phyloP scores from a whole-genome alignment of 2,329 filamentous ascomycete species.

The Trichoderma sp. region DNA sequence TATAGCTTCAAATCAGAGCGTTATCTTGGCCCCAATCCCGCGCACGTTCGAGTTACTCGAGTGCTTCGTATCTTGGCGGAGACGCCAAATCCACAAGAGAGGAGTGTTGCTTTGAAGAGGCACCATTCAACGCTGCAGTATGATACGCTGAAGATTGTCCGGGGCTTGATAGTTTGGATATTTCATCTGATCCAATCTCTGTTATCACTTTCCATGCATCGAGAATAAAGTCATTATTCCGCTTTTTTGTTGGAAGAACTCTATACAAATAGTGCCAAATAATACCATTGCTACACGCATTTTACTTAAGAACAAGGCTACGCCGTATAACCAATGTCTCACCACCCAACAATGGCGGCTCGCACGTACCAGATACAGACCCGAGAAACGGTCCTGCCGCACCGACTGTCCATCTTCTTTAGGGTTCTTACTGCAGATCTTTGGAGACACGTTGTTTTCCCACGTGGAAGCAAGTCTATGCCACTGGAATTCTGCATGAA shows the following conservation, averaged over 20 bases:
- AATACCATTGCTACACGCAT: neutral
- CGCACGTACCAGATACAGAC: neutral
- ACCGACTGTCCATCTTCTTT: neutral
- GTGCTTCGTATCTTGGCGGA: slow-evolving; percentile 10
- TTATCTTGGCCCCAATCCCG: slow-evolving; percentile 23
- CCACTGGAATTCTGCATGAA: neutral
- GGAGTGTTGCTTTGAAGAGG: neutral
- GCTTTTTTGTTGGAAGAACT: neutral
- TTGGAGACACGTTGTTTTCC: too few species aligned
- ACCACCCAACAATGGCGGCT: neutral
- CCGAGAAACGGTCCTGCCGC: neutral
- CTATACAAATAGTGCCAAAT: neutral
- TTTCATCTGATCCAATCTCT: neutral
- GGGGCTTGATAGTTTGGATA: neutral
- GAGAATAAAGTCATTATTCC: neutral
- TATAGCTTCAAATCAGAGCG: slow-evolving; percentile 27
- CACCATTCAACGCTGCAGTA: neutral
- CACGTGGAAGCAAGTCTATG: too few species aligned
- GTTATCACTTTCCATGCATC: neutral
- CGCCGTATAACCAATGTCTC: too few species aligned
- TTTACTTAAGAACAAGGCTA: too few species aligned
- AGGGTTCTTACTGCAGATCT: neutral
- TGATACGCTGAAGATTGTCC: neutral
- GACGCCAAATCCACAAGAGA: neutral
- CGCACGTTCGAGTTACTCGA: slow-evolving; percentile 18